These are phyloP conservation scores for Coelastrella sp. DNA, from an alignment of 139 green algal genomes.

Conservation along the genomic window DNA sequence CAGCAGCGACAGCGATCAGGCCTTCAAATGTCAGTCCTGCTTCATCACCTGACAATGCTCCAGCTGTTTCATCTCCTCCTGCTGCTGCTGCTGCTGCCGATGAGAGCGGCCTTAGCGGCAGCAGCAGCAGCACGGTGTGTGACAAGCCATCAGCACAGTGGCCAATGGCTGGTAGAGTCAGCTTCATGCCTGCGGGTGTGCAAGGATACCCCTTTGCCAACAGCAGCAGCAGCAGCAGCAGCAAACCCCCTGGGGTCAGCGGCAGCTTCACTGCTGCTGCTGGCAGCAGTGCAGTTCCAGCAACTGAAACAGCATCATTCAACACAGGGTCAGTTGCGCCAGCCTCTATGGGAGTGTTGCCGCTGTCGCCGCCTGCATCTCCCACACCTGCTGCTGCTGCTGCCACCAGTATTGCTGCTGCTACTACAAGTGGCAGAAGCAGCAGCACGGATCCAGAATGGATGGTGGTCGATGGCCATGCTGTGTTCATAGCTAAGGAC, in stretches of 20 bases:
- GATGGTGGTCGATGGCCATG: slow-evolving; percentile 25
- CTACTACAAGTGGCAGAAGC: neutral
- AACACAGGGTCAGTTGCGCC: neutral
- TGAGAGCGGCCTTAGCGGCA: neutral
- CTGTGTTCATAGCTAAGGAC: neutral
- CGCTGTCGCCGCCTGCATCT: neutral
- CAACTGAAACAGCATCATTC: neutral
- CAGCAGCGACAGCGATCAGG: neutral
- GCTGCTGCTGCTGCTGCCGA: neutral
- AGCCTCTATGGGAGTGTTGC: no score
- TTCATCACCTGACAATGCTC: neutral
- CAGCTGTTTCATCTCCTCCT: neutral
- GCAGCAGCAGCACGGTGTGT: slow-evolving; percentile 1
- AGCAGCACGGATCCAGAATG: slow-evolving; percentile 17
- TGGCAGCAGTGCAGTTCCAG: neutral
- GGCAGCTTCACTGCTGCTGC: neutral
- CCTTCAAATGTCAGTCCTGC: neutral
- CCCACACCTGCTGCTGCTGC: neutral
- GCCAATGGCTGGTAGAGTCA: neutral
- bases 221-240: neutral
- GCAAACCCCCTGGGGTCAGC: neutral
- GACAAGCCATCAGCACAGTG: neutral
- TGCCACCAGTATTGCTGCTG: neutral
- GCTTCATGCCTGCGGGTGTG: neutral
- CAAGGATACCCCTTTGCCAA: neutral